Conservation (phyloP, 1,284 basidiomycete species). For the Porodaedalea pini region DNA sequence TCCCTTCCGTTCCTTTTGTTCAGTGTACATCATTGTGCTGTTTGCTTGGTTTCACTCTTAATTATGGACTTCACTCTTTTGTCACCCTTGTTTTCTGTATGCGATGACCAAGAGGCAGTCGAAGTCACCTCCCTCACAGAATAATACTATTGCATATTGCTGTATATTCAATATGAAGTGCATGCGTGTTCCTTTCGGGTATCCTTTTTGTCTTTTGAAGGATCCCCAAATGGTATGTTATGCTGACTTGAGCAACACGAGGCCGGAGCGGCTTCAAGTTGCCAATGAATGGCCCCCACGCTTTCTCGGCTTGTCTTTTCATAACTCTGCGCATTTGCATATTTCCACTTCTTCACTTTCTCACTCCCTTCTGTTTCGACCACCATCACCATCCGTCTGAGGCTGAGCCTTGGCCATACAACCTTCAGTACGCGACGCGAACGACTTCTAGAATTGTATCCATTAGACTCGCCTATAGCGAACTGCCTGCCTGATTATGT, state of each 20-base stretch:
- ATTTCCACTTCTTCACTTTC: background rate
- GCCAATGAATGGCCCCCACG: too few relatives aligned
- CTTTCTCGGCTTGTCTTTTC: background rate
- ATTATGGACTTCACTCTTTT: slow-evolving; percentile 17
- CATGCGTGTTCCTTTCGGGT: background rate
- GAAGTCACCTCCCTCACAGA: background rate
- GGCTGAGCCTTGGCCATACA: slow-evolving; percentile 1
- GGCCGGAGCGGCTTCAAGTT: too few relatives aligned
- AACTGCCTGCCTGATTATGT: background rate
- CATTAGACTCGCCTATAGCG: background rate
- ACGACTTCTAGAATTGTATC: background rate
- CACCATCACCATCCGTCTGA: too few relatives aligned
- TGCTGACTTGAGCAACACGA: too few relatives aligned
- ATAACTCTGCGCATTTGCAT: background rate
- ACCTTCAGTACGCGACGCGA: background rate
- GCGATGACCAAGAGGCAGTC: slow-evolving; percentile 1
- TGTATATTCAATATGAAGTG: slow-evolving; percentile 5
- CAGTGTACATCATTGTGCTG: slow-evolving; percentile 16
- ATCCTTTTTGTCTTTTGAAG: background rate
- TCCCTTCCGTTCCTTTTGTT: slow-evolving; percentile 9
- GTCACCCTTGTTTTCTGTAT: background rate
- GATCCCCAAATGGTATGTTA: too few relatives aligned
- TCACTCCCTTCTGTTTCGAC: too few relatives aligned
- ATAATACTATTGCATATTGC: slow-evolving; percentile 8
- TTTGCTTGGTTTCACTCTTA: slow-evolving; percentile 7